Base-by-base conservation (phyloP, 2,329 filamentous ascomycete species). In the Westerdykella sp. region DNA sequence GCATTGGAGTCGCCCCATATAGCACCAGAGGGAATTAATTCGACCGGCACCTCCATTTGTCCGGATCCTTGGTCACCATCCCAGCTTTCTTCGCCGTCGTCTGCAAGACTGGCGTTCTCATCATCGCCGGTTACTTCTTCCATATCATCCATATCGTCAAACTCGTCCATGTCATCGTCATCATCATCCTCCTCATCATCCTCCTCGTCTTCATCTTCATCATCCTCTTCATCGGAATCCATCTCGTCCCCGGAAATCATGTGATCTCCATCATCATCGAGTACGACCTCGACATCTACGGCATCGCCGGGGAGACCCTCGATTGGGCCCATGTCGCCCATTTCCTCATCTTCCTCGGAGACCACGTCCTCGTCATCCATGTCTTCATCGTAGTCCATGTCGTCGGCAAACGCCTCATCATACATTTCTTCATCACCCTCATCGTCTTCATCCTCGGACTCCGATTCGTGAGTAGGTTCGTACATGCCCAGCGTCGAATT, bases 401-500 rank as follows among this genome's bases (percentile, higher is more conserved):
- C 91, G 31, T 95, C 81, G 16, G 77, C 88, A 54, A 88, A 91
- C 46, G 90, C 87, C 47, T 93, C 89, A 40, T 89, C 86, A 54
- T 95, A 95, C 86, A 95, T 93, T 39, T 89, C 88, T 47, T 80
- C 76, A 37, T 89, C 88, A 39, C 66, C 69, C 16, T 73, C 69
- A 37, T 72, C 83, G 45, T 86, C 81, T 46, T 83, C 84, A 13
- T 77, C 78, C 12, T 82, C 83, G 25, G 87, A 85, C 28, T 86
- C 88, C 39, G 87, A 89, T 50, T 91, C 87, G 45, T 85, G 80
- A 39, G 83, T 80, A 51, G 86, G 84, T 64, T 97, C 93, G 41
- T 96, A 83, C 82, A 97, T 94, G 39, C 93, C 91, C 16, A 98
- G 74, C 1, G 94, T 88, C 2, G 93, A 97, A 66, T 97, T 95